Evolutionary conservation across 306 rosid genomes (phyloP).

Genomic region (Dryas drummondii): DNA sequence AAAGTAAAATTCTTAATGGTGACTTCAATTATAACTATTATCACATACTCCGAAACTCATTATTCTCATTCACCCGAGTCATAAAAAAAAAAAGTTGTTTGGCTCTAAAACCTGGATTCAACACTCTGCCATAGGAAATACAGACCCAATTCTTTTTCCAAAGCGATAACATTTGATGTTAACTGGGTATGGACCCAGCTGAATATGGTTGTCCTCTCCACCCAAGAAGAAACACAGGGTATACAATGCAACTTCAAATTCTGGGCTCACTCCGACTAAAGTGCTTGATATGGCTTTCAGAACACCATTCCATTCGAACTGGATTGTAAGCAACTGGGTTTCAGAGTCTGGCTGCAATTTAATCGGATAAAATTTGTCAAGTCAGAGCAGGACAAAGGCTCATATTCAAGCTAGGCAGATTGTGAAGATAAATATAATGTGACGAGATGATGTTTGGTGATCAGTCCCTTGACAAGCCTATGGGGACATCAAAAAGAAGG

Average conservation of each 20-base stretch:
- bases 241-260: conserved; percentile 88
- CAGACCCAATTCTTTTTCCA: conserved; percentile 72
- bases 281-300: conserved; percentile 92
- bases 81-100: not conserved
- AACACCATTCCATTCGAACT: conserved; percentile 94
- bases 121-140: conserved; percentile 70
- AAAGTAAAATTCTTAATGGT: not conserved
- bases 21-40: not conserved
- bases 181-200: conserved; percentile 81
- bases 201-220: conserved; percentile 70
- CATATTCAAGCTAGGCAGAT: not conserved
- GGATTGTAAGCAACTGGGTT: conserved; percentile 85
- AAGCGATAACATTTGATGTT: conserved; percentile 80
- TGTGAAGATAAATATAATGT: not conserved
- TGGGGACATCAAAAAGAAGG: not conserved
- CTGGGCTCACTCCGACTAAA: conserved; percentile 96
- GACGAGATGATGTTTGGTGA: not conserved
- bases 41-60: not conserved
- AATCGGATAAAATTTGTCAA: conserved; percentile 10
- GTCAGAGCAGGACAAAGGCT: conserved; percentile 20
- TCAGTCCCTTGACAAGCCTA: not conserved
- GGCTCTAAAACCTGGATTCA: conserved; percentile 33
- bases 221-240: conserved; percentile 79
- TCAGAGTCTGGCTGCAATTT: conserved; percentile 88
- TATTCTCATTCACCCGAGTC: not conserved